These are phyloP conservation scores for Favolaschia claudopus DNA, from an alignment of 768 basidiomycete genomes.

Conservation along the genomic window DNA sequence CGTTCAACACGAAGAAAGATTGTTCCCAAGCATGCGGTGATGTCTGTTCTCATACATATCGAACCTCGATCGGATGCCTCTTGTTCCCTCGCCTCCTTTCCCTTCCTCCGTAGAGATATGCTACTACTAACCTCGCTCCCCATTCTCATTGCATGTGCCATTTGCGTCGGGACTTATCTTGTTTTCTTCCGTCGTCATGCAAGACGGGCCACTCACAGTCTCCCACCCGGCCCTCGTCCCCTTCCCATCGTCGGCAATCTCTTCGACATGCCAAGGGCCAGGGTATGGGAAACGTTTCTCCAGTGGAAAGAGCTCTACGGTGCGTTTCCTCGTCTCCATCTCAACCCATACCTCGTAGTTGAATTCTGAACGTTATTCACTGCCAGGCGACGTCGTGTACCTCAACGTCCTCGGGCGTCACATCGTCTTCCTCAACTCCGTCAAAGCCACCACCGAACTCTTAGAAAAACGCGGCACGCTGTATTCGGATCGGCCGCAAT, in stretches of 20 bases:
- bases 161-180: too few species aligned
- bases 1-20: too few species aligned
- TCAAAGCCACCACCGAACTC: conserved; percentile 37
- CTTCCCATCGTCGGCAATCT: conserved; percentile 47
- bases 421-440: conserved; percentile 40
- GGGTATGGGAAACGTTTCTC: conserved; percentile 14
- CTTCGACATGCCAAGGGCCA: conserved; percentile 42
- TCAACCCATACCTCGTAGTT: background rate
- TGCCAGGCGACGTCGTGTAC: conserved; percentile 9
- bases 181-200: too few species aligned
- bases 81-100: too few species aligned
- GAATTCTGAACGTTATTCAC: too few species aligned
- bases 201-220: too few species aligned
- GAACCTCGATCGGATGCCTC: too few species aligned
- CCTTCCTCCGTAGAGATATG: too few species aligned
- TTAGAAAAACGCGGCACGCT: conserved; percentile 38
- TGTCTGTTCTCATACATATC: too few species aligned
- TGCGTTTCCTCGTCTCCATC: background rate
- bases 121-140: too few species aligned
- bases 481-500: conserved; percentile 38
- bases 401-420: conserved; percentile 22
- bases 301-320: conserved; percentile 2
- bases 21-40: too few species aligned
- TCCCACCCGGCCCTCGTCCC: conserved; percentile 45
- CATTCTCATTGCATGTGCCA: too few species aligned